Base-by-base conservation (phyloP, 495 filamentous ascomycete genomes). In the Clavariopsis aquatica region DNA sequence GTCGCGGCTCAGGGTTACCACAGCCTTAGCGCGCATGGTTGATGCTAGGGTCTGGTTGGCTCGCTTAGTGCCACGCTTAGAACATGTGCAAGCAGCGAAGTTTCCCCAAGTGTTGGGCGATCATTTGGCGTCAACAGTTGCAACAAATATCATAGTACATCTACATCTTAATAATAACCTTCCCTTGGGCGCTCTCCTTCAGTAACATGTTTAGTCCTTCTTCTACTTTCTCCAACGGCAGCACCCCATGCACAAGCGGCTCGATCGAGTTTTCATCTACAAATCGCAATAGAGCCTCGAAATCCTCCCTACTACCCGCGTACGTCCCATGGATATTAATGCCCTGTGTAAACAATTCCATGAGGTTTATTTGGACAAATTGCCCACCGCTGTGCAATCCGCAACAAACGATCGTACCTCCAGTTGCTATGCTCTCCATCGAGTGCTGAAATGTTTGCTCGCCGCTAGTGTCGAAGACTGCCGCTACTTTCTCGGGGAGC, bases 141-240 rank as follows among this genome's bases (percentile, higher is more conserved):
- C n/a, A n/a, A n/a, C n/a, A n/a, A n/a, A n/a, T n/a, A n/a, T n/a
- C n/a, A n/a, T n/a, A n/a, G n/a, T n/a, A n/a, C n/a, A 7, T 19
- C 45, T 65, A 65, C 38, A 65, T 22, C 43, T 43, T 65, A 6
- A 65, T 29, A 8, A 65, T 54, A 17, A 65, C 45, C 34, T 65
- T 65, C 10, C 62, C 62, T n/a, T 59, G 53, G 6, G 54, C 62
- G 7, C n/a, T 52, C 24, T 54, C 54, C 28, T 57, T 46, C 12
- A 59, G 9, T n/a, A 65, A 24, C 52, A 38, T 53, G 27, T 43
- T 38, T 12, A 65, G 24, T 9, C 62, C 62, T 41, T 65, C 52
- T 26, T 59, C 45, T 8, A 43, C 62, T 36, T 29, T 34, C 23
- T 65, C 62, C 24, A 65, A 24, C 8, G 62, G 62, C 22, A 65